These are phyloP conservation scores for Cantharellus anzutake DNA, from an alignment of 768 basidiomycete genomes.

Conservation along the genomic window DNA sequence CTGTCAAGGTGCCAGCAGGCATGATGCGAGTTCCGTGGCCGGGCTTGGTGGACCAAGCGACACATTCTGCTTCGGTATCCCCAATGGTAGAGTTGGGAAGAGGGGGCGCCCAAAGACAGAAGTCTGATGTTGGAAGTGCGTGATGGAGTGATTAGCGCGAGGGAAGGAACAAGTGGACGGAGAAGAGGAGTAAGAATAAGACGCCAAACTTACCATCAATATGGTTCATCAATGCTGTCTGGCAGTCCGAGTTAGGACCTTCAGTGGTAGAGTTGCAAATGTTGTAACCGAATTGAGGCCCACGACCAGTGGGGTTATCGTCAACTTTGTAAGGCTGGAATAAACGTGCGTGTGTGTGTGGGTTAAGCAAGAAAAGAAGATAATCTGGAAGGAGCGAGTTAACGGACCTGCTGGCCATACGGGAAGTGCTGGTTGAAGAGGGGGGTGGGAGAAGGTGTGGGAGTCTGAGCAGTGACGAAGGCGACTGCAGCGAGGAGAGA, in stretches of 20 bases:
- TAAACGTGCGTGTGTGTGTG: not conserved
- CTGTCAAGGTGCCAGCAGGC: conserved; percentile 28
- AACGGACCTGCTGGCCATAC: conserved; percentile 1
- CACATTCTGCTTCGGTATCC: conserved; percentile 18
- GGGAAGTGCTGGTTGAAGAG: conserved; percentile 5
- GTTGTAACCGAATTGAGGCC: conserved; percentile 46
- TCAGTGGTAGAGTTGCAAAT: conserved; percentile 47
- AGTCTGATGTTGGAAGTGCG: conserved; percentile 6
- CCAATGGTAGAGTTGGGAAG: conserved; percentile 15
- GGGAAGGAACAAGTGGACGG: not conserved
- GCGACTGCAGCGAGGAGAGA: not conserved
- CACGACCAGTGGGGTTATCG: conserved; percentile 25
- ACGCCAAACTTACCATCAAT: conserved; percentile 12
- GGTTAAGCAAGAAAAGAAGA: not conserved
- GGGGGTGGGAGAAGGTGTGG: not conserved
- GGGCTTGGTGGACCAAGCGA: conserved; percentile 21
- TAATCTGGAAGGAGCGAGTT: not conserved
- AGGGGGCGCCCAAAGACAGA: conserved; percentile 13
- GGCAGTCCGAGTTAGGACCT: conserved; percentile 42
- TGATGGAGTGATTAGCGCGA: not conserved
- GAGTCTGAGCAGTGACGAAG: not conserved
- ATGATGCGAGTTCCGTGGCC: conserved; percentile 12
- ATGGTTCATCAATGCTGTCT: conserved; percentile 43
- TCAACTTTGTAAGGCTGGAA: conserved; percentile 17
- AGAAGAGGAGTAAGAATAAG: not conserved